Percentiles rank a stretch among this genome's conserved stretches.
Evolutionary conservation across 306 rosid genomes (phyloP).

Genomic region (Dryas drummondii): DNA sequence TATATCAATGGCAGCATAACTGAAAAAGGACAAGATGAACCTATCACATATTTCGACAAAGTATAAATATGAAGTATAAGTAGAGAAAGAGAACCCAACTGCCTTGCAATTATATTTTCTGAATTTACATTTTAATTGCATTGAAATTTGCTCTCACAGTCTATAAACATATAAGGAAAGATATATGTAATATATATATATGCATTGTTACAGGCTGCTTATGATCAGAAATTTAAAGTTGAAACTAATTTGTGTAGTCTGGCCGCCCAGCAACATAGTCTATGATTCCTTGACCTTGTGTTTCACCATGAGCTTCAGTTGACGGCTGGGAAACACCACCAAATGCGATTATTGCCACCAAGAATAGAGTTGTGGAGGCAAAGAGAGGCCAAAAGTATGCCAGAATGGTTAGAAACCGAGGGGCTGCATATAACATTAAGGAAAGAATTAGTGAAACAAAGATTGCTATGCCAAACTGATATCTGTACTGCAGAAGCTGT

Average conservation of each 20-base stretch:
- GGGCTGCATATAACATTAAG: constrained; percentile 57
- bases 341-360: constrained; percentile 53
- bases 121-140: too few relatives aligned
- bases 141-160: too few relatives aligned
- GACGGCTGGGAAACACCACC: constrained; percentile 61
- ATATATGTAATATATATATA: too few relatives aligned
- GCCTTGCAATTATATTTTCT: too few relatives aligned
- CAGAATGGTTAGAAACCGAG: constrained; percentile 50
- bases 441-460: constrained; percentile 42
- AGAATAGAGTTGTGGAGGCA: constrained; percentile 67
- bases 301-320: constrained; percentile 48
- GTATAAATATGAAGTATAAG: too few relatives aligned
- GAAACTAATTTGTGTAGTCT: constrained; percentile 29
- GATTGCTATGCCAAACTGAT: constrained; percentile 49
- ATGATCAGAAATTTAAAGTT: not conserved
- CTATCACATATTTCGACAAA: too few relatives aligned
- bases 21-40: too few relatives aligned
- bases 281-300: constrained; percentile 64
- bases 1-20: too few relatives aligned
- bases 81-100: too few relatives aligned
- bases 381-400: constrained; percentile 85
- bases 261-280: constrained; percentile 61
- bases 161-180: too few relatives aligned
- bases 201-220: not conserved
- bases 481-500: constrained; percentile 61